Conservation (phyloP, 2,329 filamentous ascomycete species). For the Alternaria sp. region DNA sequence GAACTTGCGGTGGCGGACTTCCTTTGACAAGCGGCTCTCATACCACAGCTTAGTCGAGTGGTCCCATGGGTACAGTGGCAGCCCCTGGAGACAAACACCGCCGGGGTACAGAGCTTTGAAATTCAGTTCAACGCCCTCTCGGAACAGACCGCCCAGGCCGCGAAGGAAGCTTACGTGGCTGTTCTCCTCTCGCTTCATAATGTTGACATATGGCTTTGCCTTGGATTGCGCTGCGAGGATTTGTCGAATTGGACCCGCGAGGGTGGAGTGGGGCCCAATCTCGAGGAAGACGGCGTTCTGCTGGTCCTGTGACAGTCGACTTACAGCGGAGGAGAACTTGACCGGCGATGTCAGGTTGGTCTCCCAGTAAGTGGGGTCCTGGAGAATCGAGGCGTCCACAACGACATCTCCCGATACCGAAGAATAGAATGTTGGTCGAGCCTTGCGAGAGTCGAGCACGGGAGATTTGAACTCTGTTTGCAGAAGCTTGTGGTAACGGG, state of each 20-base stretch:
- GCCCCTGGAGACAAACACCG: neutral
- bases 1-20: neutral
- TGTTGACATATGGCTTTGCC: neutral
- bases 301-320: neutral
- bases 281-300: constrained; percentile 17
- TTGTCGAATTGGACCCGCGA: constrained; percentile 24
- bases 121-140: neutral
- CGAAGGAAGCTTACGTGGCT: neutral
- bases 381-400: too few relatives aligned
- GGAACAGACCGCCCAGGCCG: neutral
- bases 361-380: constrained; percentile 19
- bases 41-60: neutral
- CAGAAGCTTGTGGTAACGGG: neutral
- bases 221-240: neutral
- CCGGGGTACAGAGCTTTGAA: neutral
- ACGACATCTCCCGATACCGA: neutral
- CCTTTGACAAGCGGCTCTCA: neutral
- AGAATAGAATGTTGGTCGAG: constrained; percentile 9
- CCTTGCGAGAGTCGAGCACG: too few relatives aligned
- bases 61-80: neutral
- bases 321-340: constrained; percentile 12
- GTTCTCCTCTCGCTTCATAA: neutral
- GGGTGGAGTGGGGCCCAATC: constrained; percentile 25
- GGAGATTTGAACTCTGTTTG: too few relatives aligned
- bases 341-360: constrained; percentile 23